These are phyloP conservation scores for Phytophthora citricola DNA, from an alignment of 352 stramenopile species.

Conservation along the genomic window DNA sequence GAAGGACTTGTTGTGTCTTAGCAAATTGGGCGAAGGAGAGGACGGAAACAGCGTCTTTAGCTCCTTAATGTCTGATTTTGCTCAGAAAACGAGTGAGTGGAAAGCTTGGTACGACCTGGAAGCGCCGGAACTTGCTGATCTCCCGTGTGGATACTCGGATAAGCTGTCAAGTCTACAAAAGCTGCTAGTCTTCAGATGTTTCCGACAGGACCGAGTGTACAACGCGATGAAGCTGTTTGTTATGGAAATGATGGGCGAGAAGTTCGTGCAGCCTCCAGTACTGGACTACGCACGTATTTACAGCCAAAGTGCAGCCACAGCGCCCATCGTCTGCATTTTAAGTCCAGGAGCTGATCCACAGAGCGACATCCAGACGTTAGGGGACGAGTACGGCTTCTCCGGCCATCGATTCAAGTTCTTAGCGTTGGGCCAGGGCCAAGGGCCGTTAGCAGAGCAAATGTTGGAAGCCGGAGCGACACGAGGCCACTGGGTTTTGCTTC, in stretches of 20 bases:
- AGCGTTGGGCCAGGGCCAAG: conserved; percentile 95
- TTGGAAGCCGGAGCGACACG: conserved; percentile 89
- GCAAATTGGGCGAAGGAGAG: conserved; percentile 47
- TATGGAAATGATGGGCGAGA: conserved; percentile 91
- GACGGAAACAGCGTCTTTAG: conserved; percentile 45
- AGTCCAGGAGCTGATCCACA: conserved; percentile 94
- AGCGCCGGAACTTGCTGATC: conserved; percentile 78
- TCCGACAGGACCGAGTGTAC: conserved; percentile 95
- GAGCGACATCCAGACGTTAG: conserved; percentile 94
- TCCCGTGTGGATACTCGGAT: conserved; percentile 85
- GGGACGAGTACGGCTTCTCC: conserved; percentile 92
- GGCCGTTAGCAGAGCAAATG: conserved; percentile 94
- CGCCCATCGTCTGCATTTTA: conserved; percentile 96
- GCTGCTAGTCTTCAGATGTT: conserved; percentile 94
- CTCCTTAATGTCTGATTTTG: conserved; percentile 59
- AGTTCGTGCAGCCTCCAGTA: conserved; percentile 95
- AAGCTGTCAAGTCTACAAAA: conserved; percentile 90
- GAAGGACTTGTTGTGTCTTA: conserved; percentile 93
- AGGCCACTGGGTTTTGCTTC: conserved; percentile 93
- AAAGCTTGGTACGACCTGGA: conserved; percentile 96
- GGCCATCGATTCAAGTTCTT: conserved; percentile 94
- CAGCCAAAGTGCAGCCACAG: conserved; percentile 81
- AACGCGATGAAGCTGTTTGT: conserved; percentile 97
- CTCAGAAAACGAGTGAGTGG: conserved; percentile 71
- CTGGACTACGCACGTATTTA: conserved; percentile 95